Evolutionary conservation across 768 basidiomycete genomes (phyloP).

Genomic region (Megacollybia marginata): DNA sequence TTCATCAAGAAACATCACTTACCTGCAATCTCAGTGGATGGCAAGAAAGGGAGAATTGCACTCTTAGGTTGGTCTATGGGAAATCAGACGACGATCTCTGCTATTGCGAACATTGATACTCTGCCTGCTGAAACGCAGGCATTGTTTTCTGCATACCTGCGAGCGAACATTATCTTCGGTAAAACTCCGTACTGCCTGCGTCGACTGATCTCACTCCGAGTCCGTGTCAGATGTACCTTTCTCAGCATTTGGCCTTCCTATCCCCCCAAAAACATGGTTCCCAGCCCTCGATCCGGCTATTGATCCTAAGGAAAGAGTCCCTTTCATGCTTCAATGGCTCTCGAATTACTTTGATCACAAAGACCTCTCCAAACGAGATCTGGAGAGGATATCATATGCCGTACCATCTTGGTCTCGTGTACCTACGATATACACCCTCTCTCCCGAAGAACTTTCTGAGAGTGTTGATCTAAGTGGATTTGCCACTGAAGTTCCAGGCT

Average conservation of each 20-base stretch:
- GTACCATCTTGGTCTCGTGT: neutral
- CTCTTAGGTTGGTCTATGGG: neutral
- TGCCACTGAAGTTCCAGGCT: neutral
- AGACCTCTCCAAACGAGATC: neutral
- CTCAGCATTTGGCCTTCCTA: neutral
- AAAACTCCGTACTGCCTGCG: neutral
- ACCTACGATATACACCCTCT: neutral
- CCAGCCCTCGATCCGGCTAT: neutral
- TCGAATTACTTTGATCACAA: neutral
- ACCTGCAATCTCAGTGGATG: neutral
- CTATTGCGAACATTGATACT: neutral
- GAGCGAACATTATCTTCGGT: neutral
- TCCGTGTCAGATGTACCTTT: neutral
- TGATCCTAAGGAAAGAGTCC: neutral
- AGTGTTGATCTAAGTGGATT: neutral
- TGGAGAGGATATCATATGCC: neutral
- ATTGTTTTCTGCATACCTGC: neutral
- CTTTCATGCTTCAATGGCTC: neutral
- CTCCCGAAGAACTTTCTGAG: neutral
- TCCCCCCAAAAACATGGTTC: neutral
- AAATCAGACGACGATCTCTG: neutral
- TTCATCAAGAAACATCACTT: neutral
- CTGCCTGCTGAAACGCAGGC: neutral
- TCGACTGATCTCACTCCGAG: neutral
- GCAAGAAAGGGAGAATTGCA: neutral